Conservation (phyloP, 164 flowering plant species). For the Nymphaea thermarum region DNA sequence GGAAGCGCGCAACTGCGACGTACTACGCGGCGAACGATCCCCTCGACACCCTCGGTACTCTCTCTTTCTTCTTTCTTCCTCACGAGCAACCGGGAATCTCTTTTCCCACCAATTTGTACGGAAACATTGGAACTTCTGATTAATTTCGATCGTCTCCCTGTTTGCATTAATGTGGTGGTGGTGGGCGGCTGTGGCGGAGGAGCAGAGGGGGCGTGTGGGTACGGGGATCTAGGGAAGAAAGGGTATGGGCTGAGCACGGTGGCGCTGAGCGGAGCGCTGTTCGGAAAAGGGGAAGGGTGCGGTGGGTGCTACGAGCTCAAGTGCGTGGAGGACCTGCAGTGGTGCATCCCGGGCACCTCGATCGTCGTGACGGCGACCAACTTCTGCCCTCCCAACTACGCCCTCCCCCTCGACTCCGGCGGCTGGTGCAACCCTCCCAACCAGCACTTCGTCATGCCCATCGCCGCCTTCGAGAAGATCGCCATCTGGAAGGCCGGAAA, state of each 20-base stretch:
- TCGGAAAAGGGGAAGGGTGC: constrained; percentile 78
- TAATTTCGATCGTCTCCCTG: no score
- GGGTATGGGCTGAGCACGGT: constrained; percentile 87
- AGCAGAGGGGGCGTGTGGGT: constrained; percentile 77
- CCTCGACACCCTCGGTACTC: neutral
- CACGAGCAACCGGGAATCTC: neutral
- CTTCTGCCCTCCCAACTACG: constrained; percentile 84
- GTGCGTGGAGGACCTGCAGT: constrained; percentile 74
- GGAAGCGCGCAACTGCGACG: neutral
- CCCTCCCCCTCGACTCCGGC: constrained; percentile 47
- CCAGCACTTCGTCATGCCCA: constrained; percentile 72
- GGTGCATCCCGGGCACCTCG: constrained; percentile 87
- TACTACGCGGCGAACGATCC: neutral
- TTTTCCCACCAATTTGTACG: neutral
- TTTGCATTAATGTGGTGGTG: no score
- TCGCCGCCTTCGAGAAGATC: constrained; percentile 90
- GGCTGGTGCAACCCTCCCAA: constrained; percentile 88
- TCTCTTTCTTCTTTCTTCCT: neutral
- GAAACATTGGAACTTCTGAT: no score
- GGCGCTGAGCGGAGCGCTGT: constrained; percentile 56
- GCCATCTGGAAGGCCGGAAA: constrained; percentile 94
- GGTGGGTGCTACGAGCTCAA: constrained; percentile 81
- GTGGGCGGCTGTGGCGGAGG: no score
- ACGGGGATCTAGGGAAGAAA: constrained; percentile 48
- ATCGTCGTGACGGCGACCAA: constrained; percentile 86